A percentile compares a stretch with the other conserved stretches of the same genome.
phyloP scores from a whole-genome alignment of 2,329 filamentous ascomycete species.

The Xylariaceae sp. region DNA sequence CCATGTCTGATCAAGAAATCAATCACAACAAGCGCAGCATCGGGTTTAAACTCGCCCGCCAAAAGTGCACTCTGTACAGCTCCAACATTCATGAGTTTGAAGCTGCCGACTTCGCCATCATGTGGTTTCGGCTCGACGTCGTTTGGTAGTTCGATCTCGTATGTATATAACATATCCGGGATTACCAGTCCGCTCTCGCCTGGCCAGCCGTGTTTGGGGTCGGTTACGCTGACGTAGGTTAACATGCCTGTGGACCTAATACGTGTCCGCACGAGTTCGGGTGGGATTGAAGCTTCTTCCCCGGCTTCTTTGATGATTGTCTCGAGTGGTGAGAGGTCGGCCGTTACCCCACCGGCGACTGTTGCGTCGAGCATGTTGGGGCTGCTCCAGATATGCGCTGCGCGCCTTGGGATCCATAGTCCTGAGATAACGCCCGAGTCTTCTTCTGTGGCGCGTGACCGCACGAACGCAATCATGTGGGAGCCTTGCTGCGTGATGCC shows the following conservation, averaged over 20 bases:
- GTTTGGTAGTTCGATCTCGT: conserved; percentile 65
- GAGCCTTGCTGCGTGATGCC: conserved; percentile 61
- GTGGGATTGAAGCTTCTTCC: conserved; percentile 69
- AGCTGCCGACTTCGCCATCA: conserved; percentile 77
- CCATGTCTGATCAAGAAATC: conserved; percentile 82
- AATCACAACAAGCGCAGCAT: conserved; percentile 73
- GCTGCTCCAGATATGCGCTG: conserved; percentile 66
- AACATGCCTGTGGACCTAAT: conserved; percentile 58
- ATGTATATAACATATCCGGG: conserved; percentile 59
- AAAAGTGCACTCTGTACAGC: conserved; percentile 61
- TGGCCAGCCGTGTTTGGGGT: conserved; percentile 51
- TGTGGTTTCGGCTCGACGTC: conserved; percentile 63
- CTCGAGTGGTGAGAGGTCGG: conserved; percentile 61
- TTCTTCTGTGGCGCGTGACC: conserved; percentile 30
- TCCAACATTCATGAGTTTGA: conserved; percentile 62
- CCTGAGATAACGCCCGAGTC: conserved; percentile 41
- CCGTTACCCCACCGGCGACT: conserved; percentile 69
- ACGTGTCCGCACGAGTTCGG: conserved; percentile 53
- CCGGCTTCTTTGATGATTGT: conserved; percentile 66
- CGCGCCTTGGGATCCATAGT: conserved; percentile 68
- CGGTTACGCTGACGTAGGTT: conserved; percentile 65
- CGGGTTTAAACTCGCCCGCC: conserved; percentile 77
- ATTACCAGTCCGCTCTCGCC: conserved; percentile 55
- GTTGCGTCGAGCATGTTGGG: conserved; percentile 71
- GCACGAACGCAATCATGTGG: conserved; percentile 59